Evolutionary conservation across 2,329 filamentous ascomycete genomes (phyloP), one percentile per base, ranked within the genome.

Genomic region (Trematosphaeria pertusa): DNA sequence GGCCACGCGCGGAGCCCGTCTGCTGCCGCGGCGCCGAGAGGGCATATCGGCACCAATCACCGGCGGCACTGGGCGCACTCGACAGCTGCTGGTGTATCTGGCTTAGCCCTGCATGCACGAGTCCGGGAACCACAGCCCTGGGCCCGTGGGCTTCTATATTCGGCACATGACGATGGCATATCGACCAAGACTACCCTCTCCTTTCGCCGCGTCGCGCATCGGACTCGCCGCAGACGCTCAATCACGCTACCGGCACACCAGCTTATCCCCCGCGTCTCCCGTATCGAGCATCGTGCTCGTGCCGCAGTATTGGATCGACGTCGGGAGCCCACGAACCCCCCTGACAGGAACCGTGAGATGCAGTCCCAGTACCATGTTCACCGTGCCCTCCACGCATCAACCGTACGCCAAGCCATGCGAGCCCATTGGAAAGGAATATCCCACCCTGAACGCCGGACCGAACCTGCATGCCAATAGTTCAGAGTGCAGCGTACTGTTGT

Each of bases 401-500:
- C 49, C 36, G 42, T 59, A 42, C 58, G 50, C 55, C 57, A 39
- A 54, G 37, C 45, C 48, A 61, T 59, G 57, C 55, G 52, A 24
- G 30, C 39, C 50, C 50, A 46, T 55, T 45, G 38, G 18, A 53
- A 61, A 52, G 41, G 46, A 28, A 56, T 46, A 43, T 14, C 24
- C 37, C 47, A 46, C 41, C 54, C 52, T 40, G 43, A 56, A 58
- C 52, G 49, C 52, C 56, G 40, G 50, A 46, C 43, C 38, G 45
- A 32, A 53, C 57, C 55, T 61, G 64, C 61, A 61, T 62, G 41
- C 39, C 58, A 56, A 64, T 63, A 64, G 11, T 58, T 64, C 53
- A 68, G 35, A 73, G 41, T 34, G 49, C 50, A 47, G 61, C 59
- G 46, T 70, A 70, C 58, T 67, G 61, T 50, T 62, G 54, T 56